A percentile compares a stretch with the other conserved stretches of the same genome.
Conservation (phyloP, 2,329 filamentous ascomycete species). For the Karstenula rhodostoma region DNA sequence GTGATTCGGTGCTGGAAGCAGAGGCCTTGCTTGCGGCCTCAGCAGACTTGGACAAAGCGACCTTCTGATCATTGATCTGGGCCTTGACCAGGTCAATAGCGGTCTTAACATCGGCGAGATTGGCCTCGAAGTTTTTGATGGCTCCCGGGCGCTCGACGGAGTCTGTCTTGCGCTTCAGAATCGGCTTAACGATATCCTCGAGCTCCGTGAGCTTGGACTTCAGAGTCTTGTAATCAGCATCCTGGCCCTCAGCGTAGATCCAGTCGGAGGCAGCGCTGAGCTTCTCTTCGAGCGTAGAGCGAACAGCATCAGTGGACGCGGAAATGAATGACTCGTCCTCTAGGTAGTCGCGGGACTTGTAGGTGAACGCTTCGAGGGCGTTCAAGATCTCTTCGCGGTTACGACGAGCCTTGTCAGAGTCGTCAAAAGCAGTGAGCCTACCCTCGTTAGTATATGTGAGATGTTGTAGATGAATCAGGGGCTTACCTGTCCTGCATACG, state of each 20-base stretch:
- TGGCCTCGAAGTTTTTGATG: constrained; percentile 71
- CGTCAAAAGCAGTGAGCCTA: constrained; percentile 83
- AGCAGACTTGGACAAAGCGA: constrained; percentile 54
- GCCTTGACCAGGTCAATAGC: constrained; percentile 74
- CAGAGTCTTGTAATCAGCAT: constrained; percentile 78
- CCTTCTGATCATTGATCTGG: constrained; percentile 75
- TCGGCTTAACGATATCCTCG: constrained; percentile 78
- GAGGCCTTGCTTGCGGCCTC: constrained; percentile 54
- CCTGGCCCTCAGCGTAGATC: constrained; percentile 85
- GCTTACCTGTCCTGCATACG: constrained; percentile 66
- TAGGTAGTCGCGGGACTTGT: constrained; percentile 83
- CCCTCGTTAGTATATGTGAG: constrained; percentile 23
- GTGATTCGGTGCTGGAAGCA: constrained; percentile 49
- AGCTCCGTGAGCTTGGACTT: constrained; percentile 79
- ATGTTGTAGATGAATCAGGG: too few relatives aligned
- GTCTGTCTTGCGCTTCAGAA: constrained; percentile 79
- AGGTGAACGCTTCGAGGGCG: constrained; percentile 91
- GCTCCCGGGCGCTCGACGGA: constrained; percentile 73
- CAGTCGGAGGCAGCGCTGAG: constrained; percentile 80
- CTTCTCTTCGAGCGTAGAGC: constrained; percentile 71
- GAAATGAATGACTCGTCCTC: constrained; percentile 77
- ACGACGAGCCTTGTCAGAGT: constrained; percentile 79
- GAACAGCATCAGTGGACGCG: constrained; percentile 73
- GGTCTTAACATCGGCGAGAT: constrained; percentile 75
- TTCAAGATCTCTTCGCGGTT: constrained; percentile 88